A percentile compares a stretch with the other conserved stretches of the same genome.
Evolutionary conservation across 306 rosid species (phyloP).

Genomic region (Rubus parviflorus): DNA sequence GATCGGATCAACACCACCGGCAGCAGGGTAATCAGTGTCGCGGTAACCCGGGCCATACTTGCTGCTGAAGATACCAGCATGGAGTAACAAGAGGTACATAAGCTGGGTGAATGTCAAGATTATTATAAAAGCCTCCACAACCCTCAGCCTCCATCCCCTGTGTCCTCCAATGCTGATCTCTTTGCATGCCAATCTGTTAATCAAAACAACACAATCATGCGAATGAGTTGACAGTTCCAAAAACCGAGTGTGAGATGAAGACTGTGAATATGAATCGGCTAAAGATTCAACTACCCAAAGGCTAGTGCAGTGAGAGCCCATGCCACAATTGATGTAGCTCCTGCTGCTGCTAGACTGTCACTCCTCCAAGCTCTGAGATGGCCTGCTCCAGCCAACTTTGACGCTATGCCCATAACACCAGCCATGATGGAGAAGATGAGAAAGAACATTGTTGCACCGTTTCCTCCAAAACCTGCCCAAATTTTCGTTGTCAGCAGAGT

Average conservation of each 20-base stretch:
- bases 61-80: constrained; percentile 79
- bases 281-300: constrained; percentile 24
- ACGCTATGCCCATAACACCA: constrained; percentile 62
- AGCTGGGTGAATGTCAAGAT: constrained; percentile 72
- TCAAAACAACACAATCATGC: not conserved
- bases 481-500: not conserved
- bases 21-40: constrained; percentile 47
- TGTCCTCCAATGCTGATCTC: constrained; percentile 73
- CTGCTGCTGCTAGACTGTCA: constrained; percentile 85
- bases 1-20: constrained; percentile 46
- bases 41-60: constrained; percentile 89
- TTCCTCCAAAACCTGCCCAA: constrained; percentile 77
- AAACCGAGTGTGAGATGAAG: not conserved
- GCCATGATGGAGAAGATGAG: constrained; percentile 57
- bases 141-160: constrained; percentile 84
- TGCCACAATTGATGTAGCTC: constrained; percentile 54
- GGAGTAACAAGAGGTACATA: constrained; percentile 55
- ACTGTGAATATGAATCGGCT: no score
- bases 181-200: constrained; percentile 76
- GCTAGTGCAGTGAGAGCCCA: constrained; percentile 73
- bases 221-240: not conserved
- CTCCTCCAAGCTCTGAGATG: constrained; percentile 83
- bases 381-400: constrained; percentile 67
- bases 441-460: constrained; percentile 78
- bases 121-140: constrained; percentile 76